phyloP scores from a whole-genome alignment of 2,329 filamentous ascomycete genomes.

The Xylariaceae sp. region DNA sequence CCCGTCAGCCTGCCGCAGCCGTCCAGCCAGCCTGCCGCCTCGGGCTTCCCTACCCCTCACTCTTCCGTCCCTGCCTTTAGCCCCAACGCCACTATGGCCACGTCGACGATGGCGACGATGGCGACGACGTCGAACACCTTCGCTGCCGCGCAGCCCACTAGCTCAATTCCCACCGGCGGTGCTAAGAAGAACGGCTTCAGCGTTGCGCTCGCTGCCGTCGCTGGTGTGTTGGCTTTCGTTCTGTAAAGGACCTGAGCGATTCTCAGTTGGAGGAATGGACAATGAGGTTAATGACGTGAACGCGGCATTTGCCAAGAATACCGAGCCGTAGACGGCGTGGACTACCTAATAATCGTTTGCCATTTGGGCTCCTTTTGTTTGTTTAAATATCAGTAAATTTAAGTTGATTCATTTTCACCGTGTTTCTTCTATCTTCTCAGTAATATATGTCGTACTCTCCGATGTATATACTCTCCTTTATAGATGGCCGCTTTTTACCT shows the following conservation, averaged over 20 bases:
- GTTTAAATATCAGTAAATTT: neutral
- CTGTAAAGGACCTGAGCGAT: constrained; percentile 6
- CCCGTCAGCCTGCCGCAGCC: constrained; percentile 19
- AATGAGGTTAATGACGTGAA: constrained; percentile 11
- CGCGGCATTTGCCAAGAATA: constrained; percentile 9
- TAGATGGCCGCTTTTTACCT: no score
- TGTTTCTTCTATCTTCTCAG: no score
- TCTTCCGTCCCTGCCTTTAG: constrained; percentile 5
- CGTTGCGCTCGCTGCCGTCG: constrained; percentile 12
- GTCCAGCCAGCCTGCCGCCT: constrained; percentile 11
- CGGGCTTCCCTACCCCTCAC: constrained; percentile 4
- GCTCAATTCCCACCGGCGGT: constrained; percentile 12
- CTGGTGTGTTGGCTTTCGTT: constrained; percentile 16
- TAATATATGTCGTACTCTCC: no score
- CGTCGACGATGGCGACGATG: constrained; percentile 8
- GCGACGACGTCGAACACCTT: constrained; percentile 7
- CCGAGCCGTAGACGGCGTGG: constrained; percentile 11
- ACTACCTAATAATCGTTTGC: neutral
- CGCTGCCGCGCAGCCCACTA: constrained; percentile 9
- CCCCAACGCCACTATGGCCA: constrained; percentile 21
- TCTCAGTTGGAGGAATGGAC: neutral
- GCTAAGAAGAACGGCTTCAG: constrained; percentile 18
- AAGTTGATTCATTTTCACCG: no score
- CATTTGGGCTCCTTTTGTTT: constrained; percentile 1
- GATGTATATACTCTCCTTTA: no score